A percentile compares a stretch with the other conserved stretches of the same genome.
These are phyloP conservation scores for Paraphaeosphaeria minitans DNA, from an alignment of 2,329 filamentous ascomycete species.

Conservation along the genomic window DNA sequence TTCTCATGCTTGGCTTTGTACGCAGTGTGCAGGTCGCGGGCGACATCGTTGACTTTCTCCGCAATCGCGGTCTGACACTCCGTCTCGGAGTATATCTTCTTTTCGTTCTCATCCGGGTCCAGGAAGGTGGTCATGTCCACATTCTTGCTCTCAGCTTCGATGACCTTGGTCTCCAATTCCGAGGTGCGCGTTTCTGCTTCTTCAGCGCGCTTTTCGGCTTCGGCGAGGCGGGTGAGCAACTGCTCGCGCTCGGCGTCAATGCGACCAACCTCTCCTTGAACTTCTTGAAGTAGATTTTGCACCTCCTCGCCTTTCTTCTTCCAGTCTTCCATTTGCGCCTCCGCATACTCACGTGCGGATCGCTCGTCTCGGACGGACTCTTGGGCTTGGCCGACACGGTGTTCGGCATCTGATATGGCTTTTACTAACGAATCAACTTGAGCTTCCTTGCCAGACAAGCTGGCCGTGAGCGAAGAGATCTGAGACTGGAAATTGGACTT, in stretches of 20 bases:
- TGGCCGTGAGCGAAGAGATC: slow-evolving; percentile 92
- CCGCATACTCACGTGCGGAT: slow-evolving; percentile 70
- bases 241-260: slow-evolving; percentile 82
- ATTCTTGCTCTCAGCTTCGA: slow-evolving; percentile 68
- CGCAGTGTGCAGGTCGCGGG: slow-evolving; percentile 83
- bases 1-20: slow-evolving; percentile 98
- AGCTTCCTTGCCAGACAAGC: slow-evolving; percentile 88
- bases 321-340: slow-evolving; percentile 79
- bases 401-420: slow-evolving; percentile 87
- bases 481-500: slow-evolving; percentile 91
- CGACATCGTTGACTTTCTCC: slow-evolving; percentile 76
- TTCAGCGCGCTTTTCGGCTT: slow-evolving; percentile 74
- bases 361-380: slow-evolving; percentile 83
- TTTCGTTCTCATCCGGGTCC: slow-evolving; percentile 43
- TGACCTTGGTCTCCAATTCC: slow-evolving; percentile 62
- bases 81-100: slow-evolving; percentile 47
- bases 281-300: slow-evolving; percentile 77
- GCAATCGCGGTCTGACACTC: slow-evolving; percentile 72
- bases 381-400: slow-evolving; percentile 83
- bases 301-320: slow-evolving; percentile 85
- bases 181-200: slow-evolving; percentile 76
- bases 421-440: slow-evolving; percentile 87
- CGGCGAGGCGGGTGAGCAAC: slow-evolving; percentile 73
- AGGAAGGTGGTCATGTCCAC: slow-evolving; percentile 69
- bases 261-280: slow-evolving; percentile 79